A percentile compares a stretch with the other conserved stretches of the same genome.
Evolutionary conservation across 1,284 basidiomycete genomes (phyloP).

Genomic region (Pseudozyma sp.): DNA sequence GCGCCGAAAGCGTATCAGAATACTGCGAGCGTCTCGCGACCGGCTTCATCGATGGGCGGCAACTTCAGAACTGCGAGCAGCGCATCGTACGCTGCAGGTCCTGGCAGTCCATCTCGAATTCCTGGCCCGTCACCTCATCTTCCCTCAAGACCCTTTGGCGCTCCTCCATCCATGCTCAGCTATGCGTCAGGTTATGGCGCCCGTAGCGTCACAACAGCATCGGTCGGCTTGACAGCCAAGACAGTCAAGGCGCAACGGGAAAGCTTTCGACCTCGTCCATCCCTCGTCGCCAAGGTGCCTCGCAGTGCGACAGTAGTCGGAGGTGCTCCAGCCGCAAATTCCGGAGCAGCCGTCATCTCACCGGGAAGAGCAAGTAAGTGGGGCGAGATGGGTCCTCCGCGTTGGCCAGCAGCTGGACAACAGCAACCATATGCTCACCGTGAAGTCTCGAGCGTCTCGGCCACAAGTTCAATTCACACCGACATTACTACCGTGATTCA

Average conservation of each 20-base stretch:
- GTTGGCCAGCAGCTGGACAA: conserved; percentile 36
- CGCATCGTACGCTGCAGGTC: conserved; percentile 29
- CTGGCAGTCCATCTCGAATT: conserved; percentile 45
- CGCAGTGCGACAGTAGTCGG: conserved; percentile 31
- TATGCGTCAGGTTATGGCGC: conserved; percentile 25
- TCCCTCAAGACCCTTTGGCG: conserved; percentile 17
- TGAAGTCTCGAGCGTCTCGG: conserved; percentile 42
- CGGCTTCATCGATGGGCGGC: conserved; percentile 33
- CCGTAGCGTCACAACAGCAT: conserved; percentile 27
- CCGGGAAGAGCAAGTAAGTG: conserved; percentile 52
- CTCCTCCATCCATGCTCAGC: conserved; percentile 9
- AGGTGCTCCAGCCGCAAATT: conserved; percentile 1
- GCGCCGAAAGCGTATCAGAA: conserved; percentile 24
- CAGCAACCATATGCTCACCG: conserved; percentile 18
- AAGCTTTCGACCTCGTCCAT: conserved; percentile 48
- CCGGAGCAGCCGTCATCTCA: conserved; percentile 16
- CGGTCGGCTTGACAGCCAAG: conserved; percentile 14
- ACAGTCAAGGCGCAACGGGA: conserved; percentile 40
- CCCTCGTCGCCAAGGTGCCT: conserved; percentile 41
- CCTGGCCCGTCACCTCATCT: conserved; percentile 30
- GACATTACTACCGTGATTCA: conserved; percentile 51
- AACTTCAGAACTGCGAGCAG: conserved; percentile 32
- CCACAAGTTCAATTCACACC: conserved; percentile 43
- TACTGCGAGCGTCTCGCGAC: conserved; percentile 28
- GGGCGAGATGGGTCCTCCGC: conserved; percentile 52